These are phyloP conservation scores for Cyclotella sp. DNA, from an alignment of 108 stramenopile genomes.

Conservation along the genomic window DNA sequence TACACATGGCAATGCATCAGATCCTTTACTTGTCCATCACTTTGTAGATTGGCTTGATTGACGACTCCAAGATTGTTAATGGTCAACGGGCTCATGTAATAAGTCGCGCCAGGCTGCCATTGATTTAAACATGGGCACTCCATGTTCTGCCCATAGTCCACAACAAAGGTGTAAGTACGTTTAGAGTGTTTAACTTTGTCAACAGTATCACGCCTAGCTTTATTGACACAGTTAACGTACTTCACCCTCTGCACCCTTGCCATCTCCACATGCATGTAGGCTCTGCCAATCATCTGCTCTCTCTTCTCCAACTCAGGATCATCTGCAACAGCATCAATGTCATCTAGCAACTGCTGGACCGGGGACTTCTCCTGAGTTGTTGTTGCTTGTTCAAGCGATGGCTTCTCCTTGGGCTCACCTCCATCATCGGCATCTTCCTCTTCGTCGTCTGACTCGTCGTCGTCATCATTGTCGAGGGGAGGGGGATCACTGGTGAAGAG, in stretches of 20 bases:
- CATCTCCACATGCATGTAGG: conserved; percentile 7
- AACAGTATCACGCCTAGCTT: conserved; percentile 5
- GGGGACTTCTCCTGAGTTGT: background rate
- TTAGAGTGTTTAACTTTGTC: background rate
- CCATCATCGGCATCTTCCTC: conserved; percentile 1
- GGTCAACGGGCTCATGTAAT: conserved; percentile 30
- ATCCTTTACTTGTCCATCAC: background rate
- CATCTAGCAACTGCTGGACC: background rate
- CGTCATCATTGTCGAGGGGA: background rate
- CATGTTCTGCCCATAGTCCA: too few relatives aligned
- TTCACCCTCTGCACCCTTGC: background rate
- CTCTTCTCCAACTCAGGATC: conserved; percentile 2
- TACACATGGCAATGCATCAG: conserved; percentile 24
- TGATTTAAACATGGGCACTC: conserved; percentile 21
- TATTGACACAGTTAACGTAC: background rate
- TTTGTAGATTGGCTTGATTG: too few relatives aligned
- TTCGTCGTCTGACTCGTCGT: background rate
- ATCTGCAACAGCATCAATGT: background rate
- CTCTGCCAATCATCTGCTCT: conserved; percentile 9
- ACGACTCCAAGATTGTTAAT: conserved; percentile 31
- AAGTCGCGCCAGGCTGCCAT: conserved; percentile 29
- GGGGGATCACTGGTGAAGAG: too few relatives aligned
- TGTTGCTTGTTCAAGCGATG: background rate
- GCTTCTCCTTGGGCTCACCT: background rate
- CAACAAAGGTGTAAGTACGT: background rate